These are phyloP conservation scores for Triangularia setosa DNA, from an alignment of 2,329 filamentous ascomycete species.

Conservation along the genomic window DNA sequence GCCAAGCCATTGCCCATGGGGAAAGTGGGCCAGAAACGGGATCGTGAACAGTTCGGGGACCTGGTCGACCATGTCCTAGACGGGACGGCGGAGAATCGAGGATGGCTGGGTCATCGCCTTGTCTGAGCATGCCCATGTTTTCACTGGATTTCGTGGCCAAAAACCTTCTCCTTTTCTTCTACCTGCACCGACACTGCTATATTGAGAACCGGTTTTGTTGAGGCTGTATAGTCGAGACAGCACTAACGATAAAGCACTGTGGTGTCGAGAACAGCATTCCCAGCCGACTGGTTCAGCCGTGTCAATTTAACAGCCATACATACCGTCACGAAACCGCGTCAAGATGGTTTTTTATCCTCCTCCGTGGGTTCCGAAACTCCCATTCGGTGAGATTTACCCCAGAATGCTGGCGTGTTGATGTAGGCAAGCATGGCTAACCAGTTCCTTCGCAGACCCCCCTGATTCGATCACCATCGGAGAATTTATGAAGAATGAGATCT, in stretches of 20 bases:
- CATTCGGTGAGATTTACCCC: conserved; percentile 41
- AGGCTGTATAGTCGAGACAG: neutral
- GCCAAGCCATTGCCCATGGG: neutral
- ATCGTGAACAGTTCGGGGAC: neutral
- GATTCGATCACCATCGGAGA: conserved; percentile 71
- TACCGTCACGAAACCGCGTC: neutral
- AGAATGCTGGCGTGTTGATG: neutral
- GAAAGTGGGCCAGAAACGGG: neutral
- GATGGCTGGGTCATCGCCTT: neutral
- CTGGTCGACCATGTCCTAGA: neutral
- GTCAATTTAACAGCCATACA: neutral
- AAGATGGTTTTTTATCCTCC: conserved; percentile 59
- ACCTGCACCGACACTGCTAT: neutral
- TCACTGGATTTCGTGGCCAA: neutral
- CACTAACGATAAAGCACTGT: neutral
- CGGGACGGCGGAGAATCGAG: neutral
- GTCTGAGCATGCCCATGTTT: neutral
- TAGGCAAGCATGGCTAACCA: neutral
- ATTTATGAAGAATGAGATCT: conserved; percentile 70
- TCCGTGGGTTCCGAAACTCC: conserved; percentile 57
- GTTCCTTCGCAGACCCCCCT: conserved; percentile 49
- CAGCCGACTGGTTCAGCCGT: neutral
- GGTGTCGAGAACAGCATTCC: neutral
- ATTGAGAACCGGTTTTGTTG: neutral
- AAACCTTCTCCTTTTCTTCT: neutral